phyloP scores from a whole-genome alignment of 179 eudicot species.

The Amaranthus tricolor region DNA sequence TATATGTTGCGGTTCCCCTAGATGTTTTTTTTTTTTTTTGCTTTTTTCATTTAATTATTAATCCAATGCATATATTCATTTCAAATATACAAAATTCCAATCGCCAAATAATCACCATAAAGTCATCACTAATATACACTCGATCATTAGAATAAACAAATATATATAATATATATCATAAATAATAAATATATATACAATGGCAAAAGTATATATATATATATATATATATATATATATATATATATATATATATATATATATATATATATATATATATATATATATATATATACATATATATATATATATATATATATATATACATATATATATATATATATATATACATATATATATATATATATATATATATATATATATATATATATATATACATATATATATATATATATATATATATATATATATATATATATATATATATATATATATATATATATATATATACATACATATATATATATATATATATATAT shows the following conservation, averaged over 20 bases:
- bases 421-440: constrained; percentile 2
- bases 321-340: not conserved
- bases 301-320: not conserved
- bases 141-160: no score
- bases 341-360: constrained; percentile 5
- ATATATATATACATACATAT: not conserved
- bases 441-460: constrained; percentile 2
- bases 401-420: constrained; percentile 1
- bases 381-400: not conserved
- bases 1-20: no score
- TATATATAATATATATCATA: no score
- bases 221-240: not conserved
- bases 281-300: not conserved
- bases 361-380: constrained; percentile 4
- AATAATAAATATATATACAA: no score
- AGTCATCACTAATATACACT: no score
- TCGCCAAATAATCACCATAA: no score
- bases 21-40: no score
- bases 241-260: not conserved
- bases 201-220: no score
- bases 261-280: constrained; percentile 5
- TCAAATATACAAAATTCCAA: no score
- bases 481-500: not conserved
- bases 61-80: no score
- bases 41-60: no score